Conservation (phyloP, 257 asterid genomes). For the Lycium ferocissimum region DNA sequence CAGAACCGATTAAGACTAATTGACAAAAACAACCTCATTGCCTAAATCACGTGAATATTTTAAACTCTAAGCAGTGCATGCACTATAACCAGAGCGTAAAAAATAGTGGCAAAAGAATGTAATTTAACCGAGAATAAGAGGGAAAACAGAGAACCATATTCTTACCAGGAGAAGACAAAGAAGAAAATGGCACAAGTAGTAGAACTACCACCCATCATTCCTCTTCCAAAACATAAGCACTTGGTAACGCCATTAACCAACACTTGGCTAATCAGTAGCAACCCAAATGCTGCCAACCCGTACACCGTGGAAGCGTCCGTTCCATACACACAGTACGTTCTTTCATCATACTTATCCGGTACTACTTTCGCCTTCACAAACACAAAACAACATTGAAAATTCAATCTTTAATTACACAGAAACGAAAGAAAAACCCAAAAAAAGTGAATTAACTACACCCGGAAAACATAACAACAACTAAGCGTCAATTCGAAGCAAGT, state of each 20-base stretch:
- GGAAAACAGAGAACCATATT: conserved; percentile 27
- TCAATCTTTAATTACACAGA: not conserved
- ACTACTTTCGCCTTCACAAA: conserved; percentile 65
- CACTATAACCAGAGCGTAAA: not conserved
- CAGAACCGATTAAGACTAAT: not conserved
- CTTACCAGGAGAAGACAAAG: conserved; percentile 88
- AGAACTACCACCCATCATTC: conserved; percentile 68
- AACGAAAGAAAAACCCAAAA: not conserved
- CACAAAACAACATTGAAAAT: conserved; percentile 1
- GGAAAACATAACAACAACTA: not conserved
- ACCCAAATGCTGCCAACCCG: conserved; percentile 89
- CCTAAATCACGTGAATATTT: not conserved
- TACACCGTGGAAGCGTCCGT: conserved; percentile 93
- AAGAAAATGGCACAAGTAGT: conserved; percentile 68
- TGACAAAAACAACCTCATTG: not conserved
- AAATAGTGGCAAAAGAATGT: conserved; percentile 12
- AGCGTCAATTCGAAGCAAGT: not conserved
- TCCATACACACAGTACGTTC: conserved; percentile 72
- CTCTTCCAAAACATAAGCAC: conserved; percentile 91
- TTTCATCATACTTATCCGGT: conserved; percentile 95
- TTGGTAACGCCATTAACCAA: conserved; percentile 81
- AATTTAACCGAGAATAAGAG: conserved; percentile 17
- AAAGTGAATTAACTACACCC: not conserved
- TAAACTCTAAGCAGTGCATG: not conserved
- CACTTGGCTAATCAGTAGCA: conserved; percentile 79